Conservation (phyloP, 2,329 filamentous ascomycete species). For the Emericellopsis atlantica region DNA sequence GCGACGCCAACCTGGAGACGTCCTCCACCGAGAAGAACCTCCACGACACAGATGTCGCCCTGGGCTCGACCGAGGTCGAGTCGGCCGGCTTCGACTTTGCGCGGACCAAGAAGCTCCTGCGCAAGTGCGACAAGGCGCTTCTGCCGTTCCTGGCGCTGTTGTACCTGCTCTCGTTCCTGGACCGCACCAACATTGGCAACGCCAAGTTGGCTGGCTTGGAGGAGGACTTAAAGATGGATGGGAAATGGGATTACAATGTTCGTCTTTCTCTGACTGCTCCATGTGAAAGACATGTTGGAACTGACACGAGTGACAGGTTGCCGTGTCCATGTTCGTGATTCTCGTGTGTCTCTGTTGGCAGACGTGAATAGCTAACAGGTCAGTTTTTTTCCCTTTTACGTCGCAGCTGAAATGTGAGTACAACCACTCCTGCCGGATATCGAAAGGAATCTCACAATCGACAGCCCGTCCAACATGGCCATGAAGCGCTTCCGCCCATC, state of each 20-base stretch:
- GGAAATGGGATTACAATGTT: slow-evolving; percentile 20
- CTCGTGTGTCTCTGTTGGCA: no score
- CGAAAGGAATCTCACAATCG: no score
- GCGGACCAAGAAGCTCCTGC: slow-evolving; percentile 33
- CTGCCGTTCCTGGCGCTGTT: slow-evolving; percentile 47
- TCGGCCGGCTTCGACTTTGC: neutral
- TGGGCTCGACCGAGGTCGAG: neutral
- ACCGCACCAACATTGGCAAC: slow-evolving; percentile 35
- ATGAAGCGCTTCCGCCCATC: slow-evolving; percentile 40
- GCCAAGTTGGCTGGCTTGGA: slow-evolving; percentile 43
- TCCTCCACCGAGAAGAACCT: slow-evolving; percentile 1
- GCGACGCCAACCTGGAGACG: neutral
- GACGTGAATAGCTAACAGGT: no score
- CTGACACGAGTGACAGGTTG: slow-evolving; percentile 14
- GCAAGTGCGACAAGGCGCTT: slow-evolving; percentile 40
- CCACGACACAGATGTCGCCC: neutral
- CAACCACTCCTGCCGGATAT: no score
- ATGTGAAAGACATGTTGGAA: neutral
- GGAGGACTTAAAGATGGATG: slow-evolving; percentile 15
- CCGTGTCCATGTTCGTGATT: slow-evolving; percentile 23
- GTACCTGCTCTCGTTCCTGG: slow-evolving; percentile 41
- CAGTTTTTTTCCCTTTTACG: slow-evolving; percentile 38
- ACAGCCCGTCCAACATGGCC: slow-evolving; percentile 37
- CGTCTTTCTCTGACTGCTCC: neutral
- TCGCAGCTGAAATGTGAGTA: slow-evolving; percentile 30